Evolutionary conservation across 2,329 filamentous ascomycete species (phyloP), one percentile per base, ranked within the genome.

Genomic region (Bipolaris sorokiniana): DNA sequence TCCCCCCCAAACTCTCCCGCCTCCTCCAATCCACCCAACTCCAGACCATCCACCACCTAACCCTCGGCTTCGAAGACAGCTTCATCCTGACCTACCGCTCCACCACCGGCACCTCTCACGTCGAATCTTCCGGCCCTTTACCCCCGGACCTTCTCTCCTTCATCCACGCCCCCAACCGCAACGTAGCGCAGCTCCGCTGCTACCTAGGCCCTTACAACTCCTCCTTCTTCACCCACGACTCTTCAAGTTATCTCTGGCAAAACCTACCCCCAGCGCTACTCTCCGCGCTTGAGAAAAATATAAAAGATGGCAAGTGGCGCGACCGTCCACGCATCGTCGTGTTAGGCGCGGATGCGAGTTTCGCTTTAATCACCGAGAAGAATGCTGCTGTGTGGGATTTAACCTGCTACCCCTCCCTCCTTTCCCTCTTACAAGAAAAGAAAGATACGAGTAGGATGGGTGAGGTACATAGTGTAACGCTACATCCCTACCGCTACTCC

Each of bases 41-140:
- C 7, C 61, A 64, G 22, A 55, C 64, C 20, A 51, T 76, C 4
- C 54, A 75, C 55, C 70, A 74, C 52, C 65, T 76, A 34, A 64
- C 71, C 0, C 64, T 76, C 1, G 73, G 74, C 1, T 74, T 67
- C 44, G 63, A 69, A 45, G 64, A 74, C 44, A 74, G 71, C 58
- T 76, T 74, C 55, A 54, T 76, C 15, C 44, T 76, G 20, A 74
- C 67, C n/a, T 76, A 68, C 66, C 68, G 69, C 13, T 71, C 74
- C 36, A 54, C 42, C 13, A 41, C 57, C 9, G 68, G 67, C 5
- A 53, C 54, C 26, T 67, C 74, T 38, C 68, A 61, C 16, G 67
- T 73, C 52, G 67, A 73, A 15, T 68, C 58, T 6, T 33, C 61
- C 16, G 66, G 63, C 1, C 62, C 76, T 7, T 5, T 31, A 5